phyloP scores from a whole-genome alignment of 306 rosid genomes.

The Medicago ruthenica region DNA sequence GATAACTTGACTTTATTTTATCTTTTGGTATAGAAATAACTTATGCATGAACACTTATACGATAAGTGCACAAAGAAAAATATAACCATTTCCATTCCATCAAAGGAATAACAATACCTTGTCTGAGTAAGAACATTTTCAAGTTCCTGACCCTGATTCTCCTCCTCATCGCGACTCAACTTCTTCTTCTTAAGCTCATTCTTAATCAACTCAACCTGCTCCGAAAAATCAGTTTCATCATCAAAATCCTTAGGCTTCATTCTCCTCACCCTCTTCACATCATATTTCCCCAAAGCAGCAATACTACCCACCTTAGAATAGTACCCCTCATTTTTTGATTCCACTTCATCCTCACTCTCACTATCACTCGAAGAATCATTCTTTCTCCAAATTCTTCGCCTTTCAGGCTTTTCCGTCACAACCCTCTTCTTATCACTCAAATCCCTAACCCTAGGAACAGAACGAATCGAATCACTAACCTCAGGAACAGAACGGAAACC shows the following conservation, averaged over 20 bases:
- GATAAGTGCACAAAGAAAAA: not conserved
- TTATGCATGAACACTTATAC: too few species aligned
- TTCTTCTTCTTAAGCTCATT: constrained; percentile 64
- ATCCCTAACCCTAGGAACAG: constrained; percentile 42
- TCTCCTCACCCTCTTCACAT: constrained; percentile 71
- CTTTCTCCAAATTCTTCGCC: constrained; percentile 49
- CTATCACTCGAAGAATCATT: constrained; percentile 48
- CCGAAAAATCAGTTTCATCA: constrained; percentile 55
- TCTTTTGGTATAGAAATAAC: too few species aligned
- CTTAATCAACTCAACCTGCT: constrained; percentile 72
- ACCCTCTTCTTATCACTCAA: constrained; percentile 1
- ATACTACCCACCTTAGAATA: constrained; percentile 59
- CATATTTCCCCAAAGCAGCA: constrained; percentile 81
- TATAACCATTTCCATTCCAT: not conserved
- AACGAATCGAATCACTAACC: constrained; percentile 35
- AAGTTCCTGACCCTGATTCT: constrained; percentile 45
- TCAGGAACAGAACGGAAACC: constrained; percentile 50
- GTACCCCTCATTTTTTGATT: constrained; percentile 3
- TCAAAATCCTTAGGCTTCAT: constrained; percentile 50
- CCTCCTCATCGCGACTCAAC: constrained; percentile 45
- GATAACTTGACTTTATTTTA: too few species aligned
- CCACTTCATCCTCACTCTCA: constrained; percentile 47
- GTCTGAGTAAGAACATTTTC: constrained; percentile 60
- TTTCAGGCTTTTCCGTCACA: constrained; percentile 33
- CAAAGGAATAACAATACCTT: constrained; percentile 53